Evolutionary conservation across 192 early-diverging fungal genomes (phyloP).

Genomic region (Backusella luteola): DNA sequence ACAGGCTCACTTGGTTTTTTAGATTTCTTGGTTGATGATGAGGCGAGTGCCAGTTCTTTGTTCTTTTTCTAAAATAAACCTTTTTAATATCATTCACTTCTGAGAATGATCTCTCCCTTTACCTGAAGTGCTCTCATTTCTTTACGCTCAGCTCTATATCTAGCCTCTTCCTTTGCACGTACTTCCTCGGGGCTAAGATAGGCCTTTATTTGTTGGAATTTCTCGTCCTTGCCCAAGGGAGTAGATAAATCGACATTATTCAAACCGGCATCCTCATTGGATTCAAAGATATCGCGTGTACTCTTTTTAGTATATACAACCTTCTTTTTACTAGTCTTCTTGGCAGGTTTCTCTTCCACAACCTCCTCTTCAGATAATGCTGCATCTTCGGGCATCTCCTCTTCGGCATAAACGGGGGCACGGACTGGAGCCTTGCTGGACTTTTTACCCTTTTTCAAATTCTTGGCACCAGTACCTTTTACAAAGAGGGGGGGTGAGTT

Average conservation of each 20-base stretch:
- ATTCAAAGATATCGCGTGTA: conserved; percentile 24
- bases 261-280: conserved; percentile 36
- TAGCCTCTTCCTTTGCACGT: conserved; percentile 47
- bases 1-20: not conserved
- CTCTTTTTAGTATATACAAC: conserved; percentile 19
- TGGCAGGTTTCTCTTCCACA: conserved; percentile 4
- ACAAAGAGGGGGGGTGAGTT: not conserved
- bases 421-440: conserved; percentile 28
- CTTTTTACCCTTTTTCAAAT: conserved; percentile 32
- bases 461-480: not conserved
- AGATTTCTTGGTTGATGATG: not conserved
- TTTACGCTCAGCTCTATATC: conserved; percentile 31
- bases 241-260: conserved; percentile 51
- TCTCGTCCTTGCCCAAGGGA: conserved; percentile 53
- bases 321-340: conserved; percentile 10
- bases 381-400: conserved; percentile 62
- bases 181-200: conserved; percentile 57
- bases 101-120: not conserved
- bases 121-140: conserved; percentile 8
- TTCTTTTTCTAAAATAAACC: not conserved
- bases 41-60: not conserved
- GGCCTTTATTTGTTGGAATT: conserved; percentile 49
- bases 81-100: not conserved
- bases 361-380: conserved; percentile 46
- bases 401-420: conserved; percentile 51